These are phyloP conservation scores for Striga hermonthica DNA, from an alignment of 305 asterid species.

Conservation along the genomic window DNA sequence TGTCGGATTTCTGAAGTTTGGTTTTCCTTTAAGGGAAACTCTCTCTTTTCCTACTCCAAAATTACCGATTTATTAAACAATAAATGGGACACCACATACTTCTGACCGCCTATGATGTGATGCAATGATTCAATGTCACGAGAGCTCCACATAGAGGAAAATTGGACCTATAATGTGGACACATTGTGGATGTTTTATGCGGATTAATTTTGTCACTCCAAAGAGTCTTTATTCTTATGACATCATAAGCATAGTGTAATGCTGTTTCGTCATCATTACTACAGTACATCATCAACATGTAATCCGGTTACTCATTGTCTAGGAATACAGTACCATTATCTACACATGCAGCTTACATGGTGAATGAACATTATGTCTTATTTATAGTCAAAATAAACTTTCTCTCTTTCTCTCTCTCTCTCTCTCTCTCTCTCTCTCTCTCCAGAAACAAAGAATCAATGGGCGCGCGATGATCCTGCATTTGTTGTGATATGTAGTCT, in stretches of 20 bases:
- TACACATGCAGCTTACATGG: background rate
- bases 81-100: background rate
- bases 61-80: background rate
- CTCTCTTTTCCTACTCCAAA: too few species aligned
- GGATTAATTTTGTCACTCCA: background rate
- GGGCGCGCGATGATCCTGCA: constrained; percentile 99
- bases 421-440: constrained; percentile 13
- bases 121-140: background rate
- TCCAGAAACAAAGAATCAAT: constrained; percentile 97
- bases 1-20: background rate
- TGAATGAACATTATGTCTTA: background rate
- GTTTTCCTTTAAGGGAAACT: background rate
- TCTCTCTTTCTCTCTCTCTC: background rate
- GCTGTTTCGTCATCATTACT: background rate
- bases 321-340: background rate
- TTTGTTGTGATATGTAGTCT: constrained; percentile 86
- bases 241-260: background rate
- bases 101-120: background rate
- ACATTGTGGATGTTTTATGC: background rate
- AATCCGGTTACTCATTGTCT: background rate
- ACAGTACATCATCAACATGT: background rate
- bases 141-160: background rate
- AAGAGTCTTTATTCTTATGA: constrained; percentile 8
- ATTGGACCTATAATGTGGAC: background rate
- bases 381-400: background rate